Evolutionary conservation across 164 flowering plant species (phyloP).

Genomic region (Paratinospora sagittata): DNA sequence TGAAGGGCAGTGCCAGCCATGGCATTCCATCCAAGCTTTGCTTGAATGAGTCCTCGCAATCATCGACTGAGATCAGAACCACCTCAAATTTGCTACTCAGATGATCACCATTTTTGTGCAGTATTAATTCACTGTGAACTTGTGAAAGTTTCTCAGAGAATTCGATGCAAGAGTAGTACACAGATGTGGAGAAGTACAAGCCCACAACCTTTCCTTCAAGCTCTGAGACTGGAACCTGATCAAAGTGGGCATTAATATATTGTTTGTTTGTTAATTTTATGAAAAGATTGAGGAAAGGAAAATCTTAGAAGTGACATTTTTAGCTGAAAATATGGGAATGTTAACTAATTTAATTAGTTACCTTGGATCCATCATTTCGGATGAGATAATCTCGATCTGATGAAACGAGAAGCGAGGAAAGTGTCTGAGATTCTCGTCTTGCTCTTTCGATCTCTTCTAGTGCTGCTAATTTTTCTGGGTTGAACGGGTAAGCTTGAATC

Average conservation of each 20-base stretch:
- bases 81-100: not conserved
- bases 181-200: not conserved
- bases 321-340: too few relatives aligned
- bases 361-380: too few relatives aligned
- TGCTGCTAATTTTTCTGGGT: constrained; percentile 24
- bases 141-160: not conserved
- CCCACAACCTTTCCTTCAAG: not conserved
- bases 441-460: constrained; percentile 27
- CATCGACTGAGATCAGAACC: not conserved
- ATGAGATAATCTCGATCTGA: too few relatives aligned
- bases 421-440: constrained; percentile 22
- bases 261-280: too few relatives aligned
- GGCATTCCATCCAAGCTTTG: not conserved
- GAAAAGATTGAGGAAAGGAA: too few relatives aligned
- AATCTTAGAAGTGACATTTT: too few relatives aligned
- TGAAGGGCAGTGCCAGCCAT: constrained; percentile 5
- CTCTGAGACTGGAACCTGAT: not conserved
- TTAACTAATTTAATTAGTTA: too few relatives aligned
- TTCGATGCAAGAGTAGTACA: not conserved
- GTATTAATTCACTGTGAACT: not conserved
- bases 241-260: too few relatives aligned
- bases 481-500: constrained; percentile 30
- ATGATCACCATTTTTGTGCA: not conserved
- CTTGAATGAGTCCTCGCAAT: not conserved
- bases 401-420: too few relatives aligned